Conservation (phyloP, 2,329 filamentous ascomycete species). For the Stemphylium beticola region DNA sequence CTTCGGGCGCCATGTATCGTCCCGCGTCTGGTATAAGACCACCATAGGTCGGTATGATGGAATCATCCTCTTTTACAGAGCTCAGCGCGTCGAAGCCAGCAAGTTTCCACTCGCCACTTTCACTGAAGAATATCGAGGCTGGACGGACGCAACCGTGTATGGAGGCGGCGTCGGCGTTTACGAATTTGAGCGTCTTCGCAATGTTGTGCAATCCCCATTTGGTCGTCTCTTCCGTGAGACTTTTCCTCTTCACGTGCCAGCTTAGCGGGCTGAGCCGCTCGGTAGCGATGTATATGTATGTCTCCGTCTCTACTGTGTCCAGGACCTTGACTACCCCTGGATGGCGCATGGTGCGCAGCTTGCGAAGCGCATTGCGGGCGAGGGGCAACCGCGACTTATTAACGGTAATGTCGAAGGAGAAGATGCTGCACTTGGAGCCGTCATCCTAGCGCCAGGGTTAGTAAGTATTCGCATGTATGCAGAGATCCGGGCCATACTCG, state of each 20-base stretch:
- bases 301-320: conserved; percentile 95
- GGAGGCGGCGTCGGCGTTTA: conserved; percentile 90
- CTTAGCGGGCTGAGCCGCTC: conserved; percentile 85
- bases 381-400: conserved; percentile 84
- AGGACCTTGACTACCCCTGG: conserved; percentile 93
- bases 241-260: conserved; percentile 90
- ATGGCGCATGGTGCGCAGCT: conserved; percentile 89
- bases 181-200: conserved; percentile 93
- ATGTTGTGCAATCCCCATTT: conserved; percentile 95
- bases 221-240: conserved; percentile 85
- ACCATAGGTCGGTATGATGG: conserved; percentile 89
- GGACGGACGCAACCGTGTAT: conserved; percentile 88
- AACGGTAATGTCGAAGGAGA: conserved; percentile 86
- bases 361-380: conserved; percentile 91
- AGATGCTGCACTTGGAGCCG: conserved; percentile 91
- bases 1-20: conserved; percentile 85
- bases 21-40: conserved; percentile 84
- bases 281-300: conserved; percentile 94
- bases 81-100: conserved; percentile 93
- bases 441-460: conserved; percentile 71
- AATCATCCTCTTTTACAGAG: conserved; percentile 94
- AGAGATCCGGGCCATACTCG: conserved; percentile 63
- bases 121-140: conserved; percentile 88
- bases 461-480: conserved; percentile 10
- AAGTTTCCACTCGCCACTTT: conserved; percentile 97